Base-by-base conservation (phyloP, 1,139 yeast species). In the Zhuliangozyma blackwelliae region DNA sequence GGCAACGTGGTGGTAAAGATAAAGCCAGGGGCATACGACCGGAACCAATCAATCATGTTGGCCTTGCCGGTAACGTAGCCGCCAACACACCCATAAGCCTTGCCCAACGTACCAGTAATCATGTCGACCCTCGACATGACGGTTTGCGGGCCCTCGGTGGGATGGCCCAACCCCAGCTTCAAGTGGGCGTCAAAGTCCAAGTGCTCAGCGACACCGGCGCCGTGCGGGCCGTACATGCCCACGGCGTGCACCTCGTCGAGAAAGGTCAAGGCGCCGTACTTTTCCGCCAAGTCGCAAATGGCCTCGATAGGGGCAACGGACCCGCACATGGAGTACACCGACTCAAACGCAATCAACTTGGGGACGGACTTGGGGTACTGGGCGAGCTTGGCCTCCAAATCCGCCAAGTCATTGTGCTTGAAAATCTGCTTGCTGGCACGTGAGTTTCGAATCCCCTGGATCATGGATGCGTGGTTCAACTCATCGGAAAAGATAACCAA, bases 161-260 rank as follows among this genome's bases (percentile, higher is more conserved):
- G 69, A n/a, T 78, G 65, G 7, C 73, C 72, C 46, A 81, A 70
- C 51, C 94, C 95, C 11, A 77, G 57, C 46, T 75, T 68, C 58
- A 83, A 74, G 59, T 89, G 95, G 43, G 81, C 79, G 33, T 86
- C 86, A 54, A 88, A 90, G 63, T 92, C 86, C 55, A 85, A 72
- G 60, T 92, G 98, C 64, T 94, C 98, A 35, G 97, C 97, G 39
- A 92, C 97, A 67, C 99, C 99, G 30, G 96, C 98, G 55, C 99
- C 99, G 55, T 87, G 96, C 43, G 98, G 97, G 54, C 98, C 98
- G 60, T 92, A 92, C 84, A 92, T 79, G 39, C 99, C 99, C 37
- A 94, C 97, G 31, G 98, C 97, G 57, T 92, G 99, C 33, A 92
- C 99, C 64, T 92, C 99, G 61, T 92, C 99, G 58, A 94, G 73